Base-by-base conservation (phyloP, 768 basidiomycete species). In the Trametes elegans region DNA sequence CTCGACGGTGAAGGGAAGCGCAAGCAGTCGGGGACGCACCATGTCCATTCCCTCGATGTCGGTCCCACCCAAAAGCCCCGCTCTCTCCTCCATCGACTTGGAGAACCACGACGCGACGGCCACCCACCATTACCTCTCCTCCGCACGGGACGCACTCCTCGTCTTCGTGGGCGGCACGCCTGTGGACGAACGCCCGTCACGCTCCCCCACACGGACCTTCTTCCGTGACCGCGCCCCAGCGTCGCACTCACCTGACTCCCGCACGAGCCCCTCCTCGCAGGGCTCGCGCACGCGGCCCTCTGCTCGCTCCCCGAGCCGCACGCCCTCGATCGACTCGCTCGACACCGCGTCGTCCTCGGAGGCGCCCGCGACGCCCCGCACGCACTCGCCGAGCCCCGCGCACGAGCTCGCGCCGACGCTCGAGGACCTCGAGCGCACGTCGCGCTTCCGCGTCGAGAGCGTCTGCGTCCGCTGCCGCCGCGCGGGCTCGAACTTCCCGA, bases 401-500 rank as follows among this genome's bases (percentile, higher is more conserved):
- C 61, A 57, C 43, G 60, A 61, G 34, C 41, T 53, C 27, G 58
- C 58, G 23, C 57, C 61, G 11, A 55, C 62, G 13, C 61, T 71
- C 14, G 61, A 64, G 21, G 64, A 62, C 27, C 58, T 70, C 41
- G 70, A 70, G 55, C 56, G 62, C 32, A 31, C 60, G 5, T 68
- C 69, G 38, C 60, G 62, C 23, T 59, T 69, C 55, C 60, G 66
- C 38, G 49, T 65, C 16, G 60, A 60, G 21, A 57, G 57, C 27
- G 46, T 47, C 9, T 72, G 70, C 60, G 59, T 58, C 16, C 55
- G 56, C 18, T 72, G 70, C 49, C 61, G 64, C 27, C 59, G 53
- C 19, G n/a, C 53, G 36, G 70, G 70, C 9, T 56, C 65, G 23
- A 66, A 70, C 63, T 70, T 68, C 58, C 69, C 70, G 28, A 63